Evolutionary conservation across 495 filamentous ascomycete species (phyloP).

Genomic region (Viridothelium virens): DNA sequence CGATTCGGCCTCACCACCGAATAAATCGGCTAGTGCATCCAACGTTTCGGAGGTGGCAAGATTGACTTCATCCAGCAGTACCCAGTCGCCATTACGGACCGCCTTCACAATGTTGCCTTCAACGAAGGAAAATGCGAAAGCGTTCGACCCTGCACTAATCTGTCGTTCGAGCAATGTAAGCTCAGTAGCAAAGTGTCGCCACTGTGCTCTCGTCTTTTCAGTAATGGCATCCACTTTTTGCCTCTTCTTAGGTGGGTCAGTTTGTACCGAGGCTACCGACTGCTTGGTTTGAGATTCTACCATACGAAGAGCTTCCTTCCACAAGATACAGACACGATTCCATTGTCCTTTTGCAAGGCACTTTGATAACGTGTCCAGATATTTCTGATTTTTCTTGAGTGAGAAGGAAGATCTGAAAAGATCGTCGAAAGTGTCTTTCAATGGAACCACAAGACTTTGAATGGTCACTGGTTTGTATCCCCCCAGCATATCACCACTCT

Average conservation of each 20-base stretch:
- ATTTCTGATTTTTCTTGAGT: conserved; percentile 74
- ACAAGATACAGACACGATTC: conserved; percentile 71
- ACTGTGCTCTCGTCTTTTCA: conserved; percentile 42
- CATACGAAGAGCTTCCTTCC: conserved; percentile 81
- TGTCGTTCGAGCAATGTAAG: conserved; percentile 76
- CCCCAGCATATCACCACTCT: conserved; percentile 84
- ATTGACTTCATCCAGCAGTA: conserved; percentile 97
- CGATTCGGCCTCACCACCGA: conserved; percentile 57
- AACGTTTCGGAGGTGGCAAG: conserved; percentile 88
- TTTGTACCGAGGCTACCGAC: background rate
- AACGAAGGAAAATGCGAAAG: conserved; percentile 90
- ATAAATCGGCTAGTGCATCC: conserved; percentile 81
- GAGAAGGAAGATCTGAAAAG: conserved; percentile 82
- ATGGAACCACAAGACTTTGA: conserved; percentile 74
- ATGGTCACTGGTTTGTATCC: conserved; percentile 94
- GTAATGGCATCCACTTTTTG: conserved; percentile 60
- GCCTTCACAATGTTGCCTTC: conserved; percentile 93
- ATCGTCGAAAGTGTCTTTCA: conserved; percentile 89
- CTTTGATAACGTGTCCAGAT: conserved; percentile 69
- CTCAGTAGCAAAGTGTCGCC: conserved; percentile 70
- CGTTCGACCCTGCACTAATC: conserved; percentile 64
- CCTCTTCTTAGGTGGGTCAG: conserved; percentile 66
- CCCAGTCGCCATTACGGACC: conserved; percentile 90
- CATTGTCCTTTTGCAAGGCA: conserved; percentile 75
- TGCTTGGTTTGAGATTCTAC: conserved; percentile 57